Conservation (phyloP, 106 monocot species). For the Acorus calamus region DNA sequence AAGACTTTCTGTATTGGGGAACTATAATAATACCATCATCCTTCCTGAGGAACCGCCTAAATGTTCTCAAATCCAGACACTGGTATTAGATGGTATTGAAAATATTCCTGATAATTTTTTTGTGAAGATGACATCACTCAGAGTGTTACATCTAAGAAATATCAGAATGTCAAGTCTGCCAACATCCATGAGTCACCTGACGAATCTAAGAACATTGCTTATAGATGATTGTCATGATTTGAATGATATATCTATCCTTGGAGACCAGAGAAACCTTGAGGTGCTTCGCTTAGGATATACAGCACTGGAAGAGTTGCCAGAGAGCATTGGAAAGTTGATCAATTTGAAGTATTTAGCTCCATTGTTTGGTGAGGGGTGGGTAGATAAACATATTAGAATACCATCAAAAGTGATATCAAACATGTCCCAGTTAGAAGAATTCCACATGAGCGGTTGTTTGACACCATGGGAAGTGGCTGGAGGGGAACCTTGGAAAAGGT, state of each 20-base stretch:
- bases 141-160: constrained; percentile 22
- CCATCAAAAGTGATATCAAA: constrained; percentile 8
- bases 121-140: constrained; percentile 9
- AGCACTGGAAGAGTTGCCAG: constrained; percentile 2
- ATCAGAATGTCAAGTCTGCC: constrained; percentile 13
- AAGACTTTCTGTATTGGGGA: constrained; percentile 10
- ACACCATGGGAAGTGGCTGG: no score
- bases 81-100: constrained; percentile 9
- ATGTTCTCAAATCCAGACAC: constrained; percentile 4
- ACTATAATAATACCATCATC: constrained; percentile 4
- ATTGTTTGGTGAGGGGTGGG: background rate
- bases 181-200: constrained; percentile 16
- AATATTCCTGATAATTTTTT: constrained; percentile 15
- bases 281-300: constrained; percentile 13
- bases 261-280: constrained; percentile 11
- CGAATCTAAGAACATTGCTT: constrained; percentile 11
- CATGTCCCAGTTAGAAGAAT: constrained; percentile 15
- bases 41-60: constrained; percentile 14
- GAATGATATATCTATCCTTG: constrained; percentile 9
- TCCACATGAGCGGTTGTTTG: constrained; percentile 8
- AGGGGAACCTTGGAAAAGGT: background rate
- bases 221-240: constrained; percentile 13
- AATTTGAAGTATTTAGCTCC: constrained; percentile 15
- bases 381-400: constrained; percentile 2
- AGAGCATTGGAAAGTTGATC: constrained; percentile 9